These are phyloP conservation scores for Phaffia tasmanica DNA, from an alignment of 768 basidiomycete genomes.

Conservation along the genomic window DNA sequence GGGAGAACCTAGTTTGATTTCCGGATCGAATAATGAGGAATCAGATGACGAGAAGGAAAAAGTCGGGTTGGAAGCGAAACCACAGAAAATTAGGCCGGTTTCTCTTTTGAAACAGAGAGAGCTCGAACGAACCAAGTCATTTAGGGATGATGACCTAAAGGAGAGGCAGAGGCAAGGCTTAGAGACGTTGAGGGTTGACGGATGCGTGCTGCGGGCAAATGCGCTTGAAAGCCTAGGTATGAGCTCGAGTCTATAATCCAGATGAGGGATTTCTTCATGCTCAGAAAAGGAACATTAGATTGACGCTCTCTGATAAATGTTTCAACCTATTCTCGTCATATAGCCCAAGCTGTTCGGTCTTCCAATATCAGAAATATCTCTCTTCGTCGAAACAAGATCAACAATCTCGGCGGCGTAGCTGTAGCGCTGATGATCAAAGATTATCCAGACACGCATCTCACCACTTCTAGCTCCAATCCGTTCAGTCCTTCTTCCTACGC, in stretches of 20 bases:
- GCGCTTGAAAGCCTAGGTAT: constrained; percentile 70
- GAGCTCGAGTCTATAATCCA: constrained; percentile 31
- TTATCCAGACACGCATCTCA: constrained; percentile 58
- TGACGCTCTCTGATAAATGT: neutral
- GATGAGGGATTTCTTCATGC: neutral
- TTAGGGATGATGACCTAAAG: neutral
- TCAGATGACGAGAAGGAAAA: constrained; percentile 15
- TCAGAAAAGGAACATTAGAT: too few relatives aligned
- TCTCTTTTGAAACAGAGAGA: too few relatives aligned
- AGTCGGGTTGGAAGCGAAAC: neutral
- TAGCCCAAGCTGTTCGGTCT: constrained; percentile 70
- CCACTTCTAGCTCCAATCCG: constrained; percentile 29
- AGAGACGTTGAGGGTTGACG: constrained; percentile 74
- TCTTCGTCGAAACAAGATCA: constrained; percentile 76
- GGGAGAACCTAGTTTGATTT: neutral
- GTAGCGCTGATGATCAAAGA: constrained; percentile 93
- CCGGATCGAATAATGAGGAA: neutral
- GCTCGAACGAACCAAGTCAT: neutral
- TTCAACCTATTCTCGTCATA: neutral
- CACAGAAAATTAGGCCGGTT: too few relatives aligned
- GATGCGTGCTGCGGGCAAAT: constrained; percentile 62
- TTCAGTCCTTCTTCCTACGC: neutral
- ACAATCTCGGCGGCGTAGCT: constrained; percentile 71
- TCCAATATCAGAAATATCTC: constrained; percentile 81
- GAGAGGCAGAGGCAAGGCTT: constrained; percentile 36